A percentile compares a stretch with the other conserved stretches of the same genome.
Conservation (phyloP, 257 asterid species). For the Cordia subcordata region DNA sequence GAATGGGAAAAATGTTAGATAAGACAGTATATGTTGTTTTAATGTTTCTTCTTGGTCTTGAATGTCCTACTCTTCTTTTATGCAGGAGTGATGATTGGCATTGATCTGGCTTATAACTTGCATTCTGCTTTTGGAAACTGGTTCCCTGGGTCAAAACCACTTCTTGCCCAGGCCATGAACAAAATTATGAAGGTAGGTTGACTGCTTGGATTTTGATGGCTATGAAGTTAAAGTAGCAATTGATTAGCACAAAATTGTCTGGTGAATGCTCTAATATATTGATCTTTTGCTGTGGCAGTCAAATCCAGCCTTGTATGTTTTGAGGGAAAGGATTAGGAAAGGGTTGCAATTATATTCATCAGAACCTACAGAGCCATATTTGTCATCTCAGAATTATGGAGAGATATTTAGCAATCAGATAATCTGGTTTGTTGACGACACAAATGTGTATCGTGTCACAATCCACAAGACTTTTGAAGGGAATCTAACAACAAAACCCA, state of each 20-base stretch:
- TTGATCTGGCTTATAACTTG: slow-evolving; percentile 92
- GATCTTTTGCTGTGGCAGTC: slow-evolving; percentile 47
- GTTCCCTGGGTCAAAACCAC: slow-evolving; percentile 99
- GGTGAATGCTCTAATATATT: neutral
- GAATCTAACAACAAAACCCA: slow-evolving; percentile 93
- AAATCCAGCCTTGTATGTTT: slow-evolving; percentile 91
- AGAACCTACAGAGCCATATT: slow-evolving; percentile 96
- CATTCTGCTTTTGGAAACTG: slow-evolving; percentile 99
- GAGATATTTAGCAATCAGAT: slow-evolving; percentile 98
- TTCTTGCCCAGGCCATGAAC: slow-evolving; percentile 99
- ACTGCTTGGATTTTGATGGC: neutral
- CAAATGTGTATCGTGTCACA: slow-evolving; percentile 95
- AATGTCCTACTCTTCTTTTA: slow-evolving; percentile 1
- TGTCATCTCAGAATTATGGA: slow-evolving; percentile 97
- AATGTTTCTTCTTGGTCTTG: neutral
- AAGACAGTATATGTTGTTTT: neutral
- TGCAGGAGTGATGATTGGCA: slow-evolving; percentile 96
- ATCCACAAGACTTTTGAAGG: slow-evolving; percentile 99
- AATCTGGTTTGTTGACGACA: slow-evolving; percentile 98
- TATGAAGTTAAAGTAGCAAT: too few species aligned
- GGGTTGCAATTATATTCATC: slow-evolving; percentile 97
- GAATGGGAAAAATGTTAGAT: neutral
- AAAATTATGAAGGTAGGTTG: slow-evolving; percentile 90
- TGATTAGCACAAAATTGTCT: neutral
- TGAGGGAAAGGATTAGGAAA: slow-evolving; percentile 91